Percentiles rank a stretch among this genome's conserved stretches.
phyloP scores from a whole-genome alignment of 192 early-diverging fungal species.

The Coemansia aciculifera region DNA sequence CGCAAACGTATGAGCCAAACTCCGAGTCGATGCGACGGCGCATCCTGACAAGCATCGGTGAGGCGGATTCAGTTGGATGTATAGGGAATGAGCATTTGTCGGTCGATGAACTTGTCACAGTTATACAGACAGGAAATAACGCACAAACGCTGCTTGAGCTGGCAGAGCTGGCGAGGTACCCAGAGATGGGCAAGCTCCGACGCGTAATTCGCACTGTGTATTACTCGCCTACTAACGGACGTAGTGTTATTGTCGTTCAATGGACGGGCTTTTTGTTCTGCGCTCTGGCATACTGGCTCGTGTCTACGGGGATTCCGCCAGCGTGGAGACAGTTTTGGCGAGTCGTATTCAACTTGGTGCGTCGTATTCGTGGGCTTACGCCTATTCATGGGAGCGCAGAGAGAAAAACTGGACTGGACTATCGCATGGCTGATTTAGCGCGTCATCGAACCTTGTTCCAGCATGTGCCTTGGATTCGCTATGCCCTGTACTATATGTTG shows the following conservation, averaged over 20 bases:
- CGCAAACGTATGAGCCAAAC: slow-evolving; percentile 19
- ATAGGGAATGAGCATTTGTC: neutral
- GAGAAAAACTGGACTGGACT: neutral
- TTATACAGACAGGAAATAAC: slow-evolving; percentile 12
- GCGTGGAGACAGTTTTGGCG: slow-evolving; percentile 3
- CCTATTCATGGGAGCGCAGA: neutral
- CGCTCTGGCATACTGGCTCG: slow-evolving; percentile 2
- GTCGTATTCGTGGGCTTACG: neutral
- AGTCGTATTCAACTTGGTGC: neutral
- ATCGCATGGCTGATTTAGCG: slow-evolving; percentile 31
- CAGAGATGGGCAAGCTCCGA: slow-evolving; percentile 10
- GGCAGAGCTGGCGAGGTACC: slow-evolving; percentile 20
- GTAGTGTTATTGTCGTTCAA: slow-evolving; percentile 27
- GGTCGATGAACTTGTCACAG: slow-evolving; percentile 16
- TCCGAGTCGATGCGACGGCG: slow-evolving; percentile 11
- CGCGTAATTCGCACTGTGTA: slow-evolving; percentile 2
- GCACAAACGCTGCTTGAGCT: slow-evolving; percentile 8
- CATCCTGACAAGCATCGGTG: slow-evolving; percentile 21
- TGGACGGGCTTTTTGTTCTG: slow-evolving; percentile 10
- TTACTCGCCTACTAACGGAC: slow-evolving; percentile 19
- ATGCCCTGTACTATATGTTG: slow-evolving; percentile 22
- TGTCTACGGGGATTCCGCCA: neutral
- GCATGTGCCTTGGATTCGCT: slow-evolving; percentile 31
- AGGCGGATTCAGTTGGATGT: slow-evolving; percentile 7
- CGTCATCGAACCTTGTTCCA: slow-evolving; percentile 15